Base-by-base conservation (phyloP, 2,329 filamentous ascomycete genomes). In the Sporothrix pallida region DNA sequence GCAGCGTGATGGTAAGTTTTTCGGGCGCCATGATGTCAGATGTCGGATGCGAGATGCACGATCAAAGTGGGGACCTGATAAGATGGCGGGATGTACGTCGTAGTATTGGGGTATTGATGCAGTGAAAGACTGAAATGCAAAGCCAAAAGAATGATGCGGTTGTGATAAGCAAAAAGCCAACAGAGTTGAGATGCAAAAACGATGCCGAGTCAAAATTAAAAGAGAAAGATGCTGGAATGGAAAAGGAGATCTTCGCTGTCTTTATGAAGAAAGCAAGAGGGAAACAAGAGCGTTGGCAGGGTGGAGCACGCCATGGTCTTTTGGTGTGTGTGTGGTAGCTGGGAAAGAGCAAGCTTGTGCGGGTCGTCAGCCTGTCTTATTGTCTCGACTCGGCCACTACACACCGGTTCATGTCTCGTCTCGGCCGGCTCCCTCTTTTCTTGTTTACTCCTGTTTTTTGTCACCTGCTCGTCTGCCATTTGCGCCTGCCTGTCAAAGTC, bases 1-100 rank as follows among this genome's bases (percentile, higher is more conserved):
- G 83, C 6, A 91, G 80, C 12, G 84, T 85, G 72, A 92, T 83
- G 31, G 85, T 83, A 26, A 92, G 80, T 3, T 85, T 81, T 72
- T 79, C 74, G 3, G 83, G 82, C 83, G 31, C 31, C 31, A 84
- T 84, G 42, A 17, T 74, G 72, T 37, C 68, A 67, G 48, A 63
- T 26, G 37, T 58, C 12, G 26, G 50, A 67, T 8, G 10, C n/a
- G 13, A 44, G n/a, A 37, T 37, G 31, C 31, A 6, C 31, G 31
- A 37, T 37, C 15, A 23, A 48, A 63, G 31, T 65, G 20, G 23
- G 63, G 46, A 31, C 31, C 26, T 52, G 31, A 9, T 17, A 44
- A 37, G 31, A 10, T 54, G 60, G 54, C 60, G 17, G 48, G 20
- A 31, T 42, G 13, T 26, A 26, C 23, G 23, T 26, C 23, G 23